Percentiles rank a stretch among this genome's conserved stretches.
Conservation (phyloP, 192 early-diverging fungal species). For the Entophlyctis luteolus region DNA sequence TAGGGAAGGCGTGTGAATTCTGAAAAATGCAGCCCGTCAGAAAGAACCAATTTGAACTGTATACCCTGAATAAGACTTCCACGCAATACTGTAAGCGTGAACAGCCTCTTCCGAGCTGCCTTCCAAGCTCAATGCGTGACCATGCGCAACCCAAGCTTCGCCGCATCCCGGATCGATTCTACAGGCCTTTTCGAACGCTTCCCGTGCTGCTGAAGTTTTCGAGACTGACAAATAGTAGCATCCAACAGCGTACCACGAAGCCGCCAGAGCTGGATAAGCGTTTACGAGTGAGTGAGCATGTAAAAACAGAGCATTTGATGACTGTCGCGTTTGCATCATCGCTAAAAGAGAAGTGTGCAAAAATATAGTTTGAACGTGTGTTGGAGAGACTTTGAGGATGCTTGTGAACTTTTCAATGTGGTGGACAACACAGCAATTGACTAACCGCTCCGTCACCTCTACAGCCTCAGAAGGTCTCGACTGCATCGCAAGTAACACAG, state of each 20-base stretch:
- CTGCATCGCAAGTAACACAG: neutral
- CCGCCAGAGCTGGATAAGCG: constrained; percentile 49
- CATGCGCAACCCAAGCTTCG: constrained; percentile 76
- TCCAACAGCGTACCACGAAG: constrained; percentile 78
- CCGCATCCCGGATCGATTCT: constrained; percentile 60
- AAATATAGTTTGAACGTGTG: constrained; percentile 56
- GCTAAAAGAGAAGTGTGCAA: constrained; percentile 66
- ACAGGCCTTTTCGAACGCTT: constrained; percentile 65
- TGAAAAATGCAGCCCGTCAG: constrained; percentile 22
- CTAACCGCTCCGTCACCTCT: constrained; percentile 39
- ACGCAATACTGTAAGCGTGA: constrained; percentile 63
- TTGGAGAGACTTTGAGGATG: constrained; percentile 55
- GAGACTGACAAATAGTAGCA: constrained; percentile 59
- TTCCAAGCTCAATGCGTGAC: constrained; percentile 72
- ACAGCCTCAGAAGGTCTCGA: neutral
- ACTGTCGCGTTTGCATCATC: constrained; percentile 56
- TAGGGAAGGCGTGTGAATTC: constrained; percentile 65
- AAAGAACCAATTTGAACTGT: neutral
- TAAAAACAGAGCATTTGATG: constrained; percentile 66
- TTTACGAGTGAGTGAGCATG: constrained; percentile 71
- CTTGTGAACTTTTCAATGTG: constrained; percentile 33
- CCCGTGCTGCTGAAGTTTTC: constrained; percentile 58
- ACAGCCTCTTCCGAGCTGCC: constrained; percentile 75
- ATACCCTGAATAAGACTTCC: constrained; percentile 65
- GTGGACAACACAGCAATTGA: neutral